Evolutionary conservation across 192 early-diverging fungal species (phyloP).

Genomic region (Physocladia obscura): DNA sequence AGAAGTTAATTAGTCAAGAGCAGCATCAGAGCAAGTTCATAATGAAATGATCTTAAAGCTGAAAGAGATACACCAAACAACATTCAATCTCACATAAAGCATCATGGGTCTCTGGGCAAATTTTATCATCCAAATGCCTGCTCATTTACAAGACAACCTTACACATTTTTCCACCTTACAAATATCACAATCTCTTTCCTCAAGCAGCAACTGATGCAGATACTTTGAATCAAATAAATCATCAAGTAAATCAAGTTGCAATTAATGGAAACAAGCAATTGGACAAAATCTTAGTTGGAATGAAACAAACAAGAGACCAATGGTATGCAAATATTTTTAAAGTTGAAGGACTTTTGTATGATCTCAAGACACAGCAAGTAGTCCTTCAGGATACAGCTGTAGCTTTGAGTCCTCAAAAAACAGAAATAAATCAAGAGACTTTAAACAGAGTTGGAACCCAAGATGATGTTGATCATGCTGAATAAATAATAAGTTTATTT

Average conservation of each 20-base stretch:
- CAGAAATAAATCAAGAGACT: no score
- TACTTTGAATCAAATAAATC: not conserved
- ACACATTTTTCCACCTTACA: no score
- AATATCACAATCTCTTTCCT: not conserved
- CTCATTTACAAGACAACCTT: no score
- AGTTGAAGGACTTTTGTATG: not conserved
- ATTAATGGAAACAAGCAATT: not conserved
- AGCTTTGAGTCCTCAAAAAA: not conserved
- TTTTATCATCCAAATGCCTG: no score
- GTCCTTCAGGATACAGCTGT: not conserved
- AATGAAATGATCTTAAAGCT: no score
- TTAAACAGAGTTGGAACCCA: not conserved
- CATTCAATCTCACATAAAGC: no score
- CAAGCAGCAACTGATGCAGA: not conserved
- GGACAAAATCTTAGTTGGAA: not conserved
- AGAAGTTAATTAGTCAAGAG: no score
- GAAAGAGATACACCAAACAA: no score
- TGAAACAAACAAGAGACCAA: not conserved
- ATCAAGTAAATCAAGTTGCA: not conserved
- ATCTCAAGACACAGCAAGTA: not conserved
- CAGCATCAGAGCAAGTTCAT: no score
- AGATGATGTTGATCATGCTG: slow-evolving; percentile 12
- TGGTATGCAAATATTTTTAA: not conserved
- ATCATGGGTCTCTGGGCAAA: no score
- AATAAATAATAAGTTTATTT: no score